Evolutionary conservation across 2,329 filamentous ascomycete genomes (phyloP).

Genomic region (Coleophoma cylindrospora): DNA sequence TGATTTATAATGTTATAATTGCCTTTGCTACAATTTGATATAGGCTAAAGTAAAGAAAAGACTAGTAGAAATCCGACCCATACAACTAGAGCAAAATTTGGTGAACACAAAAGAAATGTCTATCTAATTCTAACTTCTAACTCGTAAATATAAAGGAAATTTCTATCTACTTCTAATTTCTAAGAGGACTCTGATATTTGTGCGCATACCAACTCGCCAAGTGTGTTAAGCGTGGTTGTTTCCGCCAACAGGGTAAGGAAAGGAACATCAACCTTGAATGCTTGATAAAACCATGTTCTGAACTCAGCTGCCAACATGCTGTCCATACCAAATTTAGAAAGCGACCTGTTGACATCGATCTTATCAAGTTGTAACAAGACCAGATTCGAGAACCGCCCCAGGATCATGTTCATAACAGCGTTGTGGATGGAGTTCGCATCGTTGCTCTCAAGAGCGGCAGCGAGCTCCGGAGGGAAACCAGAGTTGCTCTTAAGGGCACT

Average conservation of each 20-base stretch:
- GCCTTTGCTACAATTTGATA: too few species aligned
- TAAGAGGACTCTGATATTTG: too few species aligned
- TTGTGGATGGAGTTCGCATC: constrained; percentile 8
- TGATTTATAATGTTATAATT: too few species aligned
- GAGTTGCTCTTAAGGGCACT: background rate
- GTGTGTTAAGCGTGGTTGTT: too few species aligned
- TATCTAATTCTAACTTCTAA: too few species aligned
- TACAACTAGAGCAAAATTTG: too few species aligned
- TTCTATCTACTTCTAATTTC: too few species aligned
- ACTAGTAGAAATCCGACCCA: too few species aligned
- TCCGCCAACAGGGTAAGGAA: constrained; percentile 18
- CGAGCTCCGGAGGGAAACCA: constrained; percentile 2
- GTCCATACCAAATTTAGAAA: constrained; percentile 32
- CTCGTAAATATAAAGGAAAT: too few species aligned
- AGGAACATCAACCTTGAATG: constrained; percentile 29
- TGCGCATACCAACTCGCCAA: too few species aligned
- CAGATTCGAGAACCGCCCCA: constrained; percentile 16
- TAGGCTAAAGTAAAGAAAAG: too few species aligned
- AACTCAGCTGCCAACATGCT: constrained; percentile 36
- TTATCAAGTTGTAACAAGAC: constrained; percentile 21
- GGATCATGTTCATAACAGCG: constrained; percentile 12
- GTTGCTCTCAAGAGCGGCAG: background rate
- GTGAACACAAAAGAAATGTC: too few species aligned
- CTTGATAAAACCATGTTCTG: constrained; percentile 29
- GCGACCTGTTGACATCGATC: constrained; percentile 18